Percentiles rank a stretch among this genome's conserved stretches.
Evolutionary conservation across 768 basidiomycete genomes (phyloP).

Genomic region (Podaxis sp.): DNA sequence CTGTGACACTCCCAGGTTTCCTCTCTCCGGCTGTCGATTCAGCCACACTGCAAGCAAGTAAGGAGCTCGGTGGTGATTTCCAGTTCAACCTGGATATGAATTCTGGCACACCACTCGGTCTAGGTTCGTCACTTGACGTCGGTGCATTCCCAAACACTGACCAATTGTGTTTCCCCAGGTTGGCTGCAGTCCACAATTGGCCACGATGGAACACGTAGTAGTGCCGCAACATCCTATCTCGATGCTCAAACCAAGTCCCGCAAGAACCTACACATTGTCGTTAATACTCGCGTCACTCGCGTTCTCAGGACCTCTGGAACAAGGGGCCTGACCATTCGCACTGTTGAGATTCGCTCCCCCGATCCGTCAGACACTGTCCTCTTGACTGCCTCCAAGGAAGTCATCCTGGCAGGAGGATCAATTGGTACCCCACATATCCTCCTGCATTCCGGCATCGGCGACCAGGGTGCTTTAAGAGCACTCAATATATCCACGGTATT

Average conservation of each 20-base stretch:
- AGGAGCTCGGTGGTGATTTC: slow-evolving; percentile 16
- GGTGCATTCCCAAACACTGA: neutral
- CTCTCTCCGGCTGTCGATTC: slow-evolving; percentile 17
- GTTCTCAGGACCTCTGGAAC: slow-evolving; percentile 9
- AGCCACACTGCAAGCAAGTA: slow-evolving; percentile 21
- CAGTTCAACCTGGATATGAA: slow-evolving; percentile 17
- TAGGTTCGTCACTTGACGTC: neutral
- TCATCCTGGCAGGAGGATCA: slow-evolving; percentile 19
- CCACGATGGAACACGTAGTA: slow-evolving; percentile 23
- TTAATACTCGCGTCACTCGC: slow-evolving; percentile 27
- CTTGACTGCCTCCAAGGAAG: slow-evolving; percentile 24
- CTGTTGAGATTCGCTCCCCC: slow-evolving; percentile 12
- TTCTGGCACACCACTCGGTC: slow-evolving; percentile 15
- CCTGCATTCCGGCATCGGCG: slow-evolving; percentile 21
- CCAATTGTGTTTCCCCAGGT: slow-evolving; percentile 6
- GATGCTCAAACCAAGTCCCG: slow-evolving; percentile 21
- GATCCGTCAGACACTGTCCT: neutral
- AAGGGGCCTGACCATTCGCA: slow-evolving; percentile 5
- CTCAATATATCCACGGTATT: slow-evolving; percentile 25
- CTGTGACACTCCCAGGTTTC: slow-evolving; percentile 20
- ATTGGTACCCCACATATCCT: slow-evolving; percentile 21
- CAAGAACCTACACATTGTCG: slow-evolving; percentile 29
- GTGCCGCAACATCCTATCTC: slow-evolving; percentile 28
- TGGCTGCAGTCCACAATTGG: slow-evolving; percentile 26
- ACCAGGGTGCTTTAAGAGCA: slow-evolving; percentile 10